Percentiles rank a stretch among this genome's conserved stretches.
These are phyloP conservation scores for Madurella fahalii DNA, from an alignment of 2,329 filamentous ascomycete genomes.

Conservation along the genomic window DNA sequence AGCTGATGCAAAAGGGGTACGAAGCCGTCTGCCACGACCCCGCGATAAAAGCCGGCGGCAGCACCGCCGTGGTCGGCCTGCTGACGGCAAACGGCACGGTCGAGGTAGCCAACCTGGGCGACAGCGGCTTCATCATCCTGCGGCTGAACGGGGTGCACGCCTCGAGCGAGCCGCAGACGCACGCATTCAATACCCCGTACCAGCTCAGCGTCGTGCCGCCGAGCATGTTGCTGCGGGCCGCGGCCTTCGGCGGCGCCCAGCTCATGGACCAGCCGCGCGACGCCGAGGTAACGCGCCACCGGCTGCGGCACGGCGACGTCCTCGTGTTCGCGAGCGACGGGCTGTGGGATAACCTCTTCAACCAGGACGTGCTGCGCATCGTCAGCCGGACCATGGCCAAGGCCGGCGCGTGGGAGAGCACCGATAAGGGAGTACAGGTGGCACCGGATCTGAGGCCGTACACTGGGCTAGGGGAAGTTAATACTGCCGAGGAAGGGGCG, in stretches of 20 bases:
- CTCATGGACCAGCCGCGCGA: slow-evolving; percentile 81
- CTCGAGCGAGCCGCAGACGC: slow-evolving; percentile 81
- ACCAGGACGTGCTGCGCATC: slow-evolving; percentile 80
- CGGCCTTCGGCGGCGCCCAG: slow-evolving; percentile 76
- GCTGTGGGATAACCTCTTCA: slow-evolving; percentile 91
- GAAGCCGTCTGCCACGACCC: slow-evolving; percentile 72
- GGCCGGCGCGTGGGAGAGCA: slow-evolving; percentile 68
- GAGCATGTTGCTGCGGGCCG: slow-evolving; percentile 71
- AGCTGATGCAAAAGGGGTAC: slow-evolving; percentile 79
- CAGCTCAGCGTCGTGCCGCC: slow-evolving; percentile 87
- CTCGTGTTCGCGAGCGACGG: slow-evolving; percentile 93
- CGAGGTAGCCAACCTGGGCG: slow-evolving; percentile 89
- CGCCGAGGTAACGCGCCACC: slow-evolving; percentile 72
- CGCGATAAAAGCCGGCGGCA: slow-evolving; percentile 75
- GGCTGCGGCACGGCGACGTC: slow-evolving; percentile 83
- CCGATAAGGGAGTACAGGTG: slow-evolving; percentile 58
- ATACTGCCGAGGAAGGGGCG: slow-evolving; percentile 10
- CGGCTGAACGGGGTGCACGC: slow-evolving; percentile 80
- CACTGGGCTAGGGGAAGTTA: slow-evolving; percentile 40
- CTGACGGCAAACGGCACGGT: slow-evolving; percentile 68
- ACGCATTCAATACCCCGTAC: slow-evolving; percentile 96
- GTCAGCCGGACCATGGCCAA: slow-evolving; percentile 72
- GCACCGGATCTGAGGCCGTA: slow-evolving; percentile 55
- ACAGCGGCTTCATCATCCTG: slow-evolving; percentile 88
- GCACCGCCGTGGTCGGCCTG: slow-evolving; percentile 86